These are phyloP conservation scores for Camelina sativa DNA, from an alignment of 345 rosid genomes.

Conservation along the genomic window DNA sequence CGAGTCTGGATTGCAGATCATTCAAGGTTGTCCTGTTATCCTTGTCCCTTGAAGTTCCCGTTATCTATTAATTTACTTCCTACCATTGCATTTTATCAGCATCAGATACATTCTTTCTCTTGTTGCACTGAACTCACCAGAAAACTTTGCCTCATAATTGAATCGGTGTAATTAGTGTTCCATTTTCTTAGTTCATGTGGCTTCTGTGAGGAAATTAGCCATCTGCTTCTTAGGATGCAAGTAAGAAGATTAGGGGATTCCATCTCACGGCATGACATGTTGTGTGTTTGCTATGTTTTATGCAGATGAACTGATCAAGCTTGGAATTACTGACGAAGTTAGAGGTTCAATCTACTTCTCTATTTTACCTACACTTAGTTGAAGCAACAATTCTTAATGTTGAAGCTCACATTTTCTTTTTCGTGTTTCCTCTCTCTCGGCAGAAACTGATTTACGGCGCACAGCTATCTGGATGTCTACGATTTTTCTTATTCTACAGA, in stretches of 20 bases:
- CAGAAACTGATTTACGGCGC: slow-evolving; percentile 91
- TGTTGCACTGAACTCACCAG: slow-evolving; percentile 5
- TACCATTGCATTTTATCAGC: slow-evolving; percentile 7
- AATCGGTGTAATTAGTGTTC: background rate
- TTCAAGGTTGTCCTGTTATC: slow-evolving; percentile 59
- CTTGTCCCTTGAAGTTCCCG: background rate
- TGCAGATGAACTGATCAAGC: slow-evolving; percentile 83
- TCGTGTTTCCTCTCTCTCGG: slow-evolving; percentile 39
- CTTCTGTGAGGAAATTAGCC: slow-evolving; percentile 8
- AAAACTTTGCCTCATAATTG: background rate
- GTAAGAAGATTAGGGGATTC: slow-evolving; percentile 18
- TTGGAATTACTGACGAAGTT: slow-evolving; percentile 79
- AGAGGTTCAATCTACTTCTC: slow-evolving; percentile 59
- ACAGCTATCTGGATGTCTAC: slow-evolving; percentile 98
- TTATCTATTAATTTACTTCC: slow-evolving; percentile 1
- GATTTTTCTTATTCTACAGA: slow-evolving; percentile 81
- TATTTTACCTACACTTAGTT: slow-evolving; percentile 17
- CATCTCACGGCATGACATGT: slow-evolving; percentile 20
- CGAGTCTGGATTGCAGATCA: slow-evolving; percentile 76
- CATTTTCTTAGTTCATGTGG: slow-evolving; percentile 13
- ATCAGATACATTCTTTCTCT: background rate
- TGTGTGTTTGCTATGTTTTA: slow-evolving; percentile 37
- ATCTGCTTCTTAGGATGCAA: slow-evolving; percentile 6
- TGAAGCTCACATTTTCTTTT: slow-evolving; percentile 31
- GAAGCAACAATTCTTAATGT: slow-evolving; percentile 25